These are phyloP conservation scores for Narthecium ossifragum DNA, from an alignment of 106 monocot species.

Conservation along the genomic window DNA sequence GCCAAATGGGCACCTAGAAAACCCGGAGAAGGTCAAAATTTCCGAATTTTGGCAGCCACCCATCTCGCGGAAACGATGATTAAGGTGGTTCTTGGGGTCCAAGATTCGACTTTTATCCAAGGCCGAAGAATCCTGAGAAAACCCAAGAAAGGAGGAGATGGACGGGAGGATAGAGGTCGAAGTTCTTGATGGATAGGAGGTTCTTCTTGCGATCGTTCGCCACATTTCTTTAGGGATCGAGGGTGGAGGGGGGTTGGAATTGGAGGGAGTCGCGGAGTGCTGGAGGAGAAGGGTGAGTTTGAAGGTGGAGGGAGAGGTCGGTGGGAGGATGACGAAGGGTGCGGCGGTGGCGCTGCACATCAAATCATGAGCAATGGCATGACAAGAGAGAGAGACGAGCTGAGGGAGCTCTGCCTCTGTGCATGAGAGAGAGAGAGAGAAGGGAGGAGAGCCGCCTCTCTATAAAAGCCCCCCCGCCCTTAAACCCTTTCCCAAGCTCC, in stretches of 20 bases:
- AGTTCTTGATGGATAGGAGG: not conserved
- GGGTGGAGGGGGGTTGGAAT: not conserved
- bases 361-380: conserved; percentile 5
- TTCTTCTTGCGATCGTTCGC: conserved; percentile 8
- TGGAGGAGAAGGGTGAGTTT: not conserved
- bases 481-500: not conserved
- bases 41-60: not conserved
- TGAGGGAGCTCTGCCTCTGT: not conserved
- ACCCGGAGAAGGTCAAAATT: not conserved
- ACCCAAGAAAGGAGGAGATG: conserved; percentile 1
- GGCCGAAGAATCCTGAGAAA: not conserved
- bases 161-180: not conserved
- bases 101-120: not conserved
- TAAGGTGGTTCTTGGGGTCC: not conserved
- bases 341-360: conserved; percentile 20
- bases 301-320: not conserved
- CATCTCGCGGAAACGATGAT: not conserved
- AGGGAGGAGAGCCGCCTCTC: not conserved
- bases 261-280: not conserved
- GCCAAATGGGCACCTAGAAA: not conserved
- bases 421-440: conserved; percentile 4
- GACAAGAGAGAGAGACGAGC: not conserved
- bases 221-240: conserved; percentile 11
- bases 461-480: conserved; percentile 1
- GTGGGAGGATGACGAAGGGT: not conserved